These are phyloP conservation scores for Penicillium cinerascens DNA, from an alignment of 495 filamentous ascomycete genomes.

Conservation along the genomic window DNA sequence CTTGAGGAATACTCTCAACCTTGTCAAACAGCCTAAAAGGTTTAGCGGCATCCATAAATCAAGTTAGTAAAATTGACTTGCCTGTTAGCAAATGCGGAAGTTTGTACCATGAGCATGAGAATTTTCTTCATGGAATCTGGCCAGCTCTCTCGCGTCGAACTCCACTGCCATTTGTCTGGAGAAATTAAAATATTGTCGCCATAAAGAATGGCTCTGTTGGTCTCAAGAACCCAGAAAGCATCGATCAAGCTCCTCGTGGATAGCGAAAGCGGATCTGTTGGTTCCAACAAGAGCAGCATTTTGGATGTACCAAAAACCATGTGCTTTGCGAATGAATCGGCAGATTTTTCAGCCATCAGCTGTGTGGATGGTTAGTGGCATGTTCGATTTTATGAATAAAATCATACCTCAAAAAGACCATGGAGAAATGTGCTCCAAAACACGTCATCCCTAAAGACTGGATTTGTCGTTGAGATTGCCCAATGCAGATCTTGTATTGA, in stretches of 20 bases:
- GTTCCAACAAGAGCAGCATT: background rate
- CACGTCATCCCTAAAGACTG: constrained; percentile 1
- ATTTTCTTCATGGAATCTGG: constrained; percentile 1
- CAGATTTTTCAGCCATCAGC: constrained; percentile 2
- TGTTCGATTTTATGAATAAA: background rate
- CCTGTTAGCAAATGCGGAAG: constrained; percentile 4
- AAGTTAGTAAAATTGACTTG: background rate
- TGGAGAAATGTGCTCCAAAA: constrained; percentile 5
- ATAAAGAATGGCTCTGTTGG: constrained; percentile 3
- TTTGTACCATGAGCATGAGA: constrained; percentile 1
- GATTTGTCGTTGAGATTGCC: background rate
- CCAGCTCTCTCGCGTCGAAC: constrained; percentile 1
- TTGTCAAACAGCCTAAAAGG: constrained; percentile 1
- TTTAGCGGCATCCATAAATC: background rate
- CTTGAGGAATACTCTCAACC: background rate
- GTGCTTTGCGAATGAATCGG: constrained; percentile 1
- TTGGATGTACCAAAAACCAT: constrained; percentile 1
- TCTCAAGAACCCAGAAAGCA: constrained; percentile 4
- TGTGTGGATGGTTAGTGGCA: background rate
- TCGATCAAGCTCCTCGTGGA: constrained; percentile 1
- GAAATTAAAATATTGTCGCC: background rate
- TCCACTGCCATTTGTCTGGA: background rate
- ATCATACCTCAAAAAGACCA: constrained; percentile 3
- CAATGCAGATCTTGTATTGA: constrained; percentile 2
- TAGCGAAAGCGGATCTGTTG: background rate